Percentiles rank a stretch among this genome's conserved stretches.
Evolutionary conservation across 805 yeast genomes (phyloP).

Genomic region (Cyberlindnera saturnus): DNA sequence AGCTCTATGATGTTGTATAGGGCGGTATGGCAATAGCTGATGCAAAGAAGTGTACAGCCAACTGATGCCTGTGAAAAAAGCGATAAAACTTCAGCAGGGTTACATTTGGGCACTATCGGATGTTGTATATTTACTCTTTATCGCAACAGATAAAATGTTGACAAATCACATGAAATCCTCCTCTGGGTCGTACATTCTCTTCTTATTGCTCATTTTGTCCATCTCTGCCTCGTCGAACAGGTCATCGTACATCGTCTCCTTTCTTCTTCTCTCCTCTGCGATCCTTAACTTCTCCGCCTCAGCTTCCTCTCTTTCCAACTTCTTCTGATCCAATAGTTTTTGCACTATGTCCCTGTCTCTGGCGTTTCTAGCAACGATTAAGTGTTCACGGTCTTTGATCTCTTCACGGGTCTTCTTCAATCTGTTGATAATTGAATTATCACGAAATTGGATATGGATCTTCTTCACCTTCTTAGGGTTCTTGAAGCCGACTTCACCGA

Average conservation of each 20-base stretch:
- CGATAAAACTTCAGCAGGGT: no score
- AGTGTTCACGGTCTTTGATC: conserved; percentile 26
- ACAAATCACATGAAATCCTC: conserved; percentile 46
- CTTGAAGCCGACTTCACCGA: conserved; percentile 73
- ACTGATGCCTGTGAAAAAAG: no score
- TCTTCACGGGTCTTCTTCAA: conserved; percentile 62
- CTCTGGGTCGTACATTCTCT: conserved; percentile 47
- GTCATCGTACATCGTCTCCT: conserved; percentile 41
- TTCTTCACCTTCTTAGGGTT: conserved; percentile 49
- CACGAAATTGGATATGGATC: conserved; percentile 47
- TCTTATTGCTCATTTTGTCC: conserved; percentile 38
- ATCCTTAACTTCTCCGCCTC: conserved; percentile 31
- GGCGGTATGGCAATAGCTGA: no score
- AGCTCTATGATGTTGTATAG: no score
- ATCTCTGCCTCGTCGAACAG: conserved; percentile 39
- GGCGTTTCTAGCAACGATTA: conserved; percentile 32
- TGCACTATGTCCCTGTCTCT: conserved; percentile 30
- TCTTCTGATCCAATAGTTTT: conserved; percentile 20
- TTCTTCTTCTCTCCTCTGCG: conserved; percentile 32
- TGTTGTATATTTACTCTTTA: not conserved
- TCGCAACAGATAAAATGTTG: not conserved
- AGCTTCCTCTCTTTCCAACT: conserved; percentile 21
- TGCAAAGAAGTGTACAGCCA: no score
- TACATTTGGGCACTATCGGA: not conserved
- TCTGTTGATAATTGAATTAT: conserved; percentile 54